phyloP scores from a whole-genome alignment of 2,329 filamentous ascomycete species.

The Colletotrichum aenigma region DNA sequence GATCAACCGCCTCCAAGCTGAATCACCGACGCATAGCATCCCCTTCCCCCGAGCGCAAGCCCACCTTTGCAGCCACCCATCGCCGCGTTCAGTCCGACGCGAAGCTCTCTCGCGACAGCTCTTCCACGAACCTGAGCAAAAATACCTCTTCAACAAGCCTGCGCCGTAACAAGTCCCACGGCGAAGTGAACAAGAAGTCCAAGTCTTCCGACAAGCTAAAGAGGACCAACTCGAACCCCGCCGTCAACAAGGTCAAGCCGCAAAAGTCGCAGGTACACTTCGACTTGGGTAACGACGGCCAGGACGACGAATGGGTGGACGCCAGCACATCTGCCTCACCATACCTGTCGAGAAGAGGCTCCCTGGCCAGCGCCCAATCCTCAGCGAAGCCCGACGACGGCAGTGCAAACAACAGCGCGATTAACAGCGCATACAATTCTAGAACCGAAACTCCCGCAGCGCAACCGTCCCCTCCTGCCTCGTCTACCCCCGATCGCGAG shows the following conservation, averaged over 20 bases:
- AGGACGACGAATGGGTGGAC: constrained; percentile 70
- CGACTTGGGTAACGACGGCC: constrained; percentile 59
- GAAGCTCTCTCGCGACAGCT: constrained; percentile 50
- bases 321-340: constrained; percentile 68
- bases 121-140: constrained; percentile 53
- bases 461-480: constrained; percentile 16
- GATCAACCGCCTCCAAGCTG: constrained; percentile 38
- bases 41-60: constrained; percentile 42
- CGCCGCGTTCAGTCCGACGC: constrained; percentile 37
- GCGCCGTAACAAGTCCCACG: constrained; percentile 65
- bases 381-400: constrained; percentile 43
- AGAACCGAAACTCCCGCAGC: constrained; percentile 23
- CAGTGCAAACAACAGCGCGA: constrained; percentile 22
- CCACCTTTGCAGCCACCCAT: constrained; percentile 26
- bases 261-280: constrained; percentile 64
- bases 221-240: constrained; percentile 55
- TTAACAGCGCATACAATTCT: constrained; percentile 29
- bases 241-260: constrained; percentile 46
- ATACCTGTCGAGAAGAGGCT: constrained; percentile 51
- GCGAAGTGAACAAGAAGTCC: constrained; percentile 56
- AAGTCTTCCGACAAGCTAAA: constrained; percentile 59
- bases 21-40: constrained; percentile 47
- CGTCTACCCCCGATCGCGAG: constrained; percentile 40
- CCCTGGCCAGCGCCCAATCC: constrained; percentile 45
- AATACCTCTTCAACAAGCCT: constrained; percentile 59